phyloP scores from a whole-genome alignment of 495 filamentous ascomycete species.

The Xanthoparmelia taractica region DNA sequence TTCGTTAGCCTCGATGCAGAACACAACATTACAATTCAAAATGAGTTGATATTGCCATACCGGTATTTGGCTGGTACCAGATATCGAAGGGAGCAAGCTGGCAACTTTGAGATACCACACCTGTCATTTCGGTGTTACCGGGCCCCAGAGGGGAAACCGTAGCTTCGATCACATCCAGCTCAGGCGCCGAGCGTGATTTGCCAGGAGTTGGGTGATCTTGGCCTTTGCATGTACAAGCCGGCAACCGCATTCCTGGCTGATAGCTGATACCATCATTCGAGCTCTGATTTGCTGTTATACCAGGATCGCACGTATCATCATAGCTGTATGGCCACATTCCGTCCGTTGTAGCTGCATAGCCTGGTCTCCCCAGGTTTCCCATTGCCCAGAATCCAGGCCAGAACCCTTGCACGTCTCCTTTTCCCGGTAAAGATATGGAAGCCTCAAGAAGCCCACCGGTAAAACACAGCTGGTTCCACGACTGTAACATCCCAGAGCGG shows the following conservation, averaged over 20 bases:
- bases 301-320: slow-evolving; percentile 60
- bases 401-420: slow-evolving; percentile 60
- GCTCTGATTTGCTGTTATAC: slow-evolving; percentile 74
- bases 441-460: slow-evolving; percentile 71
- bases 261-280: slow-evolving; percentile 57
- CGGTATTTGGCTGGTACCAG: slow-evolving; percentile 66
- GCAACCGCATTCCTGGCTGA: slow-evolving; percentile 67
- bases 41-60: slow-evolving; percentile 19
- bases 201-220: slow-evolving; percentile 65
- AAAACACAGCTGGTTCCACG: slow-evolving; percentile 75
- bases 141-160: slow-evolving; percentile 50
- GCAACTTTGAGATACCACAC: slow-evolving; percentile 61
- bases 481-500: slow-evolving; percentile 75
- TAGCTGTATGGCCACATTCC: slow-evolving; percentile 80
- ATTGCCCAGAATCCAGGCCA: slow-evolving; percentile 82
- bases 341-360: slow-evolving; percentile 62
- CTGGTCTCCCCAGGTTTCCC: slow-evolving; percentile 65
- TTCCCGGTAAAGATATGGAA: slow-evolving; percentile 64
- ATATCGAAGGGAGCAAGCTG: slow-evolving; percentile 72
- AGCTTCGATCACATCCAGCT: slow-evolving; percentile 71
- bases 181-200: slow-evolving; percentile 62
- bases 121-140: slow-evolving; percentile 38
- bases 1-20: slow-evolving; percentile 15
- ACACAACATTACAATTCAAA: neutral
- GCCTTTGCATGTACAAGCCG: slow-evolving; percentile 57